Evolutionary conservation across 2,329 filamentous ascomycete genomes (phyloP).

Genomic region (Pseudogymnoascus sp.): DNA sequence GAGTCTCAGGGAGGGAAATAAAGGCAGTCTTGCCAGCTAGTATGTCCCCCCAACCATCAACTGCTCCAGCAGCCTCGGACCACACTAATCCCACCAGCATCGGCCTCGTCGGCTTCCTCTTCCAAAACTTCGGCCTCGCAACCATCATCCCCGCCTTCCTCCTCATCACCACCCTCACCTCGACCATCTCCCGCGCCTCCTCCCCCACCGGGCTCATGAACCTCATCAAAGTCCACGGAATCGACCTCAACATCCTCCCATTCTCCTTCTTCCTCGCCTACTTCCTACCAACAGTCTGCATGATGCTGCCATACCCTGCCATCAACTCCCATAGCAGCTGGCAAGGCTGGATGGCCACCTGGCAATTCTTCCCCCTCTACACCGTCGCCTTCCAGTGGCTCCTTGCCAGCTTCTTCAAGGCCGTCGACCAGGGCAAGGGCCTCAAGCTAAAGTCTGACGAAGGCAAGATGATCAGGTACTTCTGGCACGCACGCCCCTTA

Average conservation of each 20-base stretch:
- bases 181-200: background rate
- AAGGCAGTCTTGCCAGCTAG: background rate
- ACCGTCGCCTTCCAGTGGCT: background rate
- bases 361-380: constrained; percentile 4
- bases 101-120: background rate
- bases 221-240: background rate
- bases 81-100: background rate
- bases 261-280: constrained; percentile 2
- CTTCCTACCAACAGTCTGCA: background rate
- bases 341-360: background rate
- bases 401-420: background rate
- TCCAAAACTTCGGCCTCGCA: constrained; percentile 1
- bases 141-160: constrained; percentile 4
- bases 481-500: background rate
- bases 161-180: background rate
- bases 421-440: background rate
- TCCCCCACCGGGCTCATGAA: background rate
- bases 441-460: background rate
- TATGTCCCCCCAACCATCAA: background rate
- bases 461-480: background rate
- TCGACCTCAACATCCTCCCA: constrained; percentile 1
- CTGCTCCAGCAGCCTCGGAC: background rate
- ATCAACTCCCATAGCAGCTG: background rate
- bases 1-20: background rate
- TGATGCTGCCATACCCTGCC: constrained; percentile 3